Evolutionary conservation across 768 basidiomycete species (phyloP), one percentile per base, ranked within the genome.

Genomic region (Podaxis sp.): DNA sequence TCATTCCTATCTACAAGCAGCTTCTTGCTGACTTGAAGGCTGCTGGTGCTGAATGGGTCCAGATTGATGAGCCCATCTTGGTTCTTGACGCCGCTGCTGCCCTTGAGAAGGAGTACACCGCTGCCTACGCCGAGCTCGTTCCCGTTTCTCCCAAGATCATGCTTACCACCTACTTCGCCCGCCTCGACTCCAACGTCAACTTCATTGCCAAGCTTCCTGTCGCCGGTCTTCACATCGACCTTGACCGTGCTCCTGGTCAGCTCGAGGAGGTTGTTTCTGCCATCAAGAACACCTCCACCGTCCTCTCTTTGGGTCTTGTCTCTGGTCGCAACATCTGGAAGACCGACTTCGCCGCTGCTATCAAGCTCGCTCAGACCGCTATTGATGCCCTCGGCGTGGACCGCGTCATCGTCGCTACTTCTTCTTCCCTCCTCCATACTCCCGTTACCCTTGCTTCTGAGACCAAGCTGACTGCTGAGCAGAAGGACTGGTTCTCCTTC

Each of bases 251-350:
- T 61, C 90, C 96, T 36, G 84, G 76, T 59, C 97, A 99, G 77
- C 88, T 99, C 66, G 89, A 91, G 55, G 82, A 82, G 51, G 91
- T 94, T 66, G 65, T 96, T 66, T 83, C 82, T 49, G 95, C 94
- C 61, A 74, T 98, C 76, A 97, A 95, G 83, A 73, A 84, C 65
- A 96, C 94, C 67, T 78, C 76, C 71, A 84, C 95, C 66, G 72
- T 89, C 66, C 85, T 99, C 57, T 99, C 97, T 44, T 88, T 99
- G 66, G 97, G 97, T 78, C 76, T 98, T 65, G 92, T 99, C 66
- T 99, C 97, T 50, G 97, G 97, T 59, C 95, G 97, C 74, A 98
- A 98, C 84, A 93, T 99, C 82, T 99, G 97, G 97, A 99, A 99
- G 87, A 90, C 87, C 66, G 96, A 99, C 78, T 89, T 99, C 70